These are phyloP conservation scores for Coemansia linderi DNA, from an alignment of 371 early-diverging fungal species.

Conservation along the genomic window DNA sequence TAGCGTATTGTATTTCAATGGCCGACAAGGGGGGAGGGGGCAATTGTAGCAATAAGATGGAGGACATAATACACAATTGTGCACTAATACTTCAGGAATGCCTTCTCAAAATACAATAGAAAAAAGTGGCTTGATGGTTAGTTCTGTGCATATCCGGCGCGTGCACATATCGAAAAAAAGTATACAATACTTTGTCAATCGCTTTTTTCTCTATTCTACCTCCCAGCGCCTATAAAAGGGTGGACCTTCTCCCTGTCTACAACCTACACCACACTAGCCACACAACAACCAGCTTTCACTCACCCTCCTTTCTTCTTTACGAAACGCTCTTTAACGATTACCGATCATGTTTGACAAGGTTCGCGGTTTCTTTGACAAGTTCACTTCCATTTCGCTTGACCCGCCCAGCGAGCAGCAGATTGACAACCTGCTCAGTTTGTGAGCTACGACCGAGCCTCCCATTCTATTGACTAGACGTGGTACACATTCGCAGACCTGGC, in stretches of 20 bases:
- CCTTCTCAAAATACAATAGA: conserved; percentile 5
- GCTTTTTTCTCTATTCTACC: not conserved
- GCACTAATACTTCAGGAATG: not conserved
- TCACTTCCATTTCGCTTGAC: conserved; percentile 7
- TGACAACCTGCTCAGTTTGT: conserved; percentile 22
- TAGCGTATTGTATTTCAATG: conserved; percentile 2
- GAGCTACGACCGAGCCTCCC: not conserved
- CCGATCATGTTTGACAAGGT: conserved; percentile 22
- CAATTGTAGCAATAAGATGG: conserved; percentile 3
- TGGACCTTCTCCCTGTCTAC: not conserved
- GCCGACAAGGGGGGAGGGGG: not conserved
- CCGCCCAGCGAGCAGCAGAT: conserved; percentile 34
- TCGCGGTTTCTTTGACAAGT: conserved; percentile 21
- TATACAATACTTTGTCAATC: conserved; percentile 1
- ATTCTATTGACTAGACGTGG: conserved; percentile 5
- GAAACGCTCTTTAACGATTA: not conserved
- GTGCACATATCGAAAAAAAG: conserved; percentile 5
- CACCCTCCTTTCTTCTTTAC: not conserved
- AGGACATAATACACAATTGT: not conserved
- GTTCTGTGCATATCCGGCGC: not conserved
- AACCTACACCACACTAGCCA: not conserved
- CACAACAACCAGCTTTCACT: not conserved
- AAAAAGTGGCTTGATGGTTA: not conserved
- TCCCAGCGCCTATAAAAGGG: conserved; percentile 1
- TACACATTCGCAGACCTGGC: not conserved